These are phyloP conservation scores for Eucalyptus tenuipes DNA, from an alignment of 345 rosid species.

Conservation along the genomic window DNA sequence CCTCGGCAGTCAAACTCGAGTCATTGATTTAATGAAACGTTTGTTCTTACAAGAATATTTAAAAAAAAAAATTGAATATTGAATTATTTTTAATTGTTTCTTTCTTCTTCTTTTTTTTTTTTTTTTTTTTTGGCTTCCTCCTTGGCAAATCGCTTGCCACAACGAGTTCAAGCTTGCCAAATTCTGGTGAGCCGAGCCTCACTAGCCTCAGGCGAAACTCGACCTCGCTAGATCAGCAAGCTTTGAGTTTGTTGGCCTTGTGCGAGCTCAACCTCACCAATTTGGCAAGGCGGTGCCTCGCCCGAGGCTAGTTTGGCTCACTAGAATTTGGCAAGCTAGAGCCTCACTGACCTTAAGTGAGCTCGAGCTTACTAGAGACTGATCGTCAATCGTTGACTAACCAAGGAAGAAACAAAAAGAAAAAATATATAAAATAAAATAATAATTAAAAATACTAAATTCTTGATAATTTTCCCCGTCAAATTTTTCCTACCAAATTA, in stretches of 20 bases:
- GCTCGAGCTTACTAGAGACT: background rate
- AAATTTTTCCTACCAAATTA: background rate
- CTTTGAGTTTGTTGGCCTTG: background rate
- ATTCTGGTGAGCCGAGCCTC: background rate
- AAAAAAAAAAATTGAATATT: background rate
- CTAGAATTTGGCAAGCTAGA: background rate
- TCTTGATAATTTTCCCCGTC: background rate
- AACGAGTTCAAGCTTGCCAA: background rate
- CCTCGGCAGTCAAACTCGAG: fast-evolving
- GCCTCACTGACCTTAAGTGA: background rate
- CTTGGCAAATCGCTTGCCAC: background rate
- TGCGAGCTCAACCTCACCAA: background rate
- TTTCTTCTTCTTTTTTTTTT: fast-evolving
- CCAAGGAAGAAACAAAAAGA: background rate
- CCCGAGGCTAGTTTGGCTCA: background rate
- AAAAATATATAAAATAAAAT: background rate
- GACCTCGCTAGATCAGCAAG: background rate
- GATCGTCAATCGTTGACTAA: background rate
- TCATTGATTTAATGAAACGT: background rate
- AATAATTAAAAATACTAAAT: background rate
- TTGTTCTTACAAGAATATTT: background rate
- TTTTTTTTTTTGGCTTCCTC: background rate
- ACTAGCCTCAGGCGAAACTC: background rate
- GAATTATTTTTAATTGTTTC: background rate
- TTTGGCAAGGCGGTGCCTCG: background rate